Conservation (phyloP, 2,329 filamentous ascomycete species). For the Aspergillus clavatus region DNA sequence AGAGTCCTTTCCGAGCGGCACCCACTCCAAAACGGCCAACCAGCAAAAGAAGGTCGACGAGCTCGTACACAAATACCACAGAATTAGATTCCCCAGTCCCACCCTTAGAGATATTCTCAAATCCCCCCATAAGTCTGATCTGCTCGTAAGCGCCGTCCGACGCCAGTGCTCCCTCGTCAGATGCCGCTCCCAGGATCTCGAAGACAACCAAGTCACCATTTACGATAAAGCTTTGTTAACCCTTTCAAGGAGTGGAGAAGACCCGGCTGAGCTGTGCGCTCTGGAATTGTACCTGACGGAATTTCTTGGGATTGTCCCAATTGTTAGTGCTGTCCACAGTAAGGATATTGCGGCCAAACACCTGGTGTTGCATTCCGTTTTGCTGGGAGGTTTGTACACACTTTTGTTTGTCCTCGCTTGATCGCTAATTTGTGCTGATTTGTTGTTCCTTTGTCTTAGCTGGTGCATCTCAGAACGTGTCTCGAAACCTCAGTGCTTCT, state of each 20-base stretch:
- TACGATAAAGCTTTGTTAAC: conserved; percentile 38
- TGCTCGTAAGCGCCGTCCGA: conserved; percentile 31
- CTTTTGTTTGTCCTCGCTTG: too few species aligned
- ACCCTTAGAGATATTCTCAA: conserved; percentile 27
- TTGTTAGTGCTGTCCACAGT: conserved; percentile 11
- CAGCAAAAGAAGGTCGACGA: conserved; percentile 14
- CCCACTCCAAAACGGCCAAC: neutral
- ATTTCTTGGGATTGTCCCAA: conserved; percentile 31
- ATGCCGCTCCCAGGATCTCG: conserved; percentile 31
- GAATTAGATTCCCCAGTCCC: conserved; percentile 22
- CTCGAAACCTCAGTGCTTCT: too few species aligned
- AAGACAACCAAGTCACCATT: conserved; percentile 36
- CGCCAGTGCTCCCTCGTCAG: conserved; percentile 34
- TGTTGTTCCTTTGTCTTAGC: neutral
- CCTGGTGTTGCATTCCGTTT: conserved; percentile 21
- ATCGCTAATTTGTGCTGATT: too few species aligned
- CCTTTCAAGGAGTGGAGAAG: conserved; percentile 30
- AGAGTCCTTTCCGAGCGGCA: neutral
- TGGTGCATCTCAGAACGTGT: too few species aligned
- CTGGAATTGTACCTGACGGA: conserved; percentile 38
- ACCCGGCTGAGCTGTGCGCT: conserved; percentile 27
- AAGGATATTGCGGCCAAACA: conserved; percentile 25
- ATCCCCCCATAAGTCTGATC: conserved; percentile 16
- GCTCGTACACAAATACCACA: conserved; percentile 26
- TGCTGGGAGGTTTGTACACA: conserved; percentile 22